phyloP scores from a whole-genome alignment of 2,329 filamentous ascomycete species.

The Ophioceras dolichostomum region DNA sequence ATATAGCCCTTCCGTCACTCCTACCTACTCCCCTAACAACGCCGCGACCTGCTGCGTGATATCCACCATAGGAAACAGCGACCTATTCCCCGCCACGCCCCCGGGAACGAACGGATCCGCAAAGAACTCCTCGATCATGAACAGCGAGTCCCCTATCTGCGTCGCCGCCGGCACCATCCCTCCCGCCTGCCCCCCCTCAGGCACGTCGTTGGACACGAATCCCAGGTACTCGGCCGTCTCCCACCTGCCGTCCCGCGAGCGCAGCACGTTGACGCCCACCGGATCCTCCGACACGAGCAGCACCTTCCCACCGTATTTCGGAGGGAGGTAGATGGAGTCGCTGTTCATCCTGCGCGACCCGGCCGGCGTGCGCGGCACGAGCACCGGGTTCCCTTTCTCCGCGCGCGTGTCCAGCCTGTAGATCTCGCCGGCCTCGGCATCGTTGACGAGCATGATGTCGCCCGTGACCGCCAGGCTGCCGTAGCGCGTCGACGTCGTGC shows the following conservation, averaged over 20 bases:
- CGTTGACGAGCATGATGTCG: conserved; percentile 17
- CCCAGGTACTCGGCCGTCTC: conserved; percentile 21
- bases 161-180: conserved; percentile 11
- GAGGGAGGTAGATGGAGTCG: conserved; percentile 20
- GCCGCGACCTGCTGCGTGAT: conserved; percentile 15
- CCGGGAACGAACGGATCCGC: conserved; percentile 13
- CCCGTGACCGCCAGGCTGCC: conserved; percentile 15
- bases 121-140: conserved; percentile 14
- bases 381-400: conserved; percentile 10
- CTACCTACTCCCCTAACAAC: conserved; percentile 4
- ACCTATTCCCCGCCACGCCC: conserved; percentile 15
- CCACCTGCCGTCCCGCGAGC: conserved; percentile 22
- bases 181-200: conserved; percentile 8
- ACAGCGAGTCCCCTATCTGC: conserved; percentile 14
- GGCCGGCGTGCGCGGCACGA: conserved; percentile 11
- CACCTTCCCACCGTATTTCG: conserved; percentile 18
- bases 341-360: conserved; percentile 7
- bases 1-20: no score
- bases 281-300: conserved; percentile 18
- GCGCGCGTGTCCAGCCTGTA: conserved; percentile 20
- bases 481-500: conserved; percentile 14
- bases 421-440: conserved; percentile 18
- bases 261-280: conserved; percentile 21
- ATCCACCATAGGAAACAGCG: conserved; percentile 15
- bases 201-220: conserved; percentile 13